Evolutionary conservation across 2,329 filamentous ascomycete species (phyloP), one percentile per base, ranked within the genome.

Genomic region (Fusarium agapanthi): DNA sequence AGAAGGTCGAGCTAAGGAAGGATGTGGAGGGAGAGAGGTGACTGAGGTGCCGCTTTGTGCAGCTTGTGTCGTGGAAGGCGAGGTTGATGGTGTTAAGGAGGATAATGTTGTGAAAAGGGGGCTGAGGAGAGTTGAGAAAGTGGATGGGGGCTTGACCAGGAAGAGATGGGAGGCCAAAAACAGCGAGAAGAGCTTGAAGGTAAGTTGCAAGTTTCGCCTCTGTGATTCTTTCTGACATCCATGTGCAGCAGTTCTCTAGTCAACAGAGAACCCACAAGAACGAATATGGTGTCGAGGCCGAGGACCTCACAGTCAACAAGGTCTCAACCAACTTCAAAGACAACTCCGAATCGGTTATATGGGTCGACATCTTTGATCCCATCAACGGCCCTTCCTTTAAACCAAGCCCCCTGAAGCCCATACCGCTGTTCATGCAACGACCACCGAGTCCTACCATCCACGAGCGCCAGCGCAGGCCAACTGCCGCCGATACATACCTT

Each of bases 291-390:
- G 35, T 51, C 16, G 61, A 30, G 14, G 53, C 62, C 7, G 67
- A 76, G 32, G 48, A 50, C n/a, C 26, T 26, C 20, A 62, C 13
- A 16, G n/a, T 56, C 11, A 34, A 30, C 22, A 55, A 75, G 20
- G 30, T 47, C 18, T 24, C 41, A 14, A 37, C 30, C 4, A 70
- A 77, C 20, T 79, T 75, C 51, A 34, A 72, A 16, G 73, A 77
- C 8, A 73, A 77, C 6, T 70, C 77, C 1, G 75, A 79, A 47
- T 80, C 81, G 7, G 79, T 81, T 3, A 83, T 88, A 11, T 89
- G 88, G 77, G 83, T 89, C 12, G 84, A 86, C 38, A 83, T 87
- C 9, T 79, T 80, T 34, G 84, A 89, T 67, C 87, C 88, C 0
- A 67, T 88, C 16, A 82, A 84, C 20, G 78, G 82, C 15, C 79